Conservation (phyloP, 2,329 filamentous ascomycete species). For the Monosporascus sp. region DNA sequence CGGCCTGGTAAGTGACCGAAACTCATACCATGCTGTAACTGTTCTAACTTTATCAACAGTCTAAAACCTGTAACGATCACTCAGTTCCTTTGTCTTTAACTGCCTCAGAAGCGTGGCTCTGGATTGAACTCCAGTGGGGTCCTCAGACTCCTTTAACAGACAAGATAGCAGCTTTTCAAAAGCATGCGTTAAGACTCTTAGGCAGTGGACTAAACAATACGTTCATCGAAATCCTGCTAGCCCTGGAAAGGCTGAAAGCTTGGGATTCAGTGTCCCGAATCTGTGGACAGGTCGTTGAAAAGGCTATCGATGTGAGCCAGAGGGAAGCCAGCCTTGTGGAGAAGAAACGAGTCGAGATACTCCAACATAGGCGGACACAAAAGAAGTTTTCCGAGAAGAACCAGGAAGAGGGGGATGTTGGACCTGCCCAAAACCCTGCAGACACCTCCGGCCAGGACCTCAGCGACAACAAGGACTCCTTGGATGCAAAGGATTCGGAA, state of each 20-base stretch:
- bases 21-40: neutral
- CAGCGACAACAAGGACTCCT: neutral
- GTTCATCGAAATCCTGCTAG: conserved; percentile 11
- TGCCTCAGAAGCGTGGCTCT: conserved; percentile 19
- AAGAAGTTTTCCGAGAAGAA: neutral
- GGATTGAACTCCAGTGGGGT: conserved; percentile 17
- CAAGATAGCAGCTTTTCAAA: neutral
- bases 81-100: neutral
- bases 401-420: neutral
- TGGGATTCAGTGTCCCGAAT: conserved; percentile 17
- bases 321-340: conserved; percentile 6
- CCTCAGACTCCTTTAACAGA: neutral
- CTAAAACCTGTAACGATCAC: neutral
- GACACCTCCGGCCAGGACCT: neutral
- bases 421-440: neutral
- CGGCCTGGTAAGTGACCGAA: conserved; percentile 5
- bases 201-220: conserved; percentile 12
- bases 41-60: neutral
- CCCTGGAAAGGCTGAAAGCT: conserved; percentile 8
- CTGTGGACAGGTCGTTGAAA: conserved; percentile 14
- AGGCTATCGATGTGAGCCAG: conserved; percentile 10
- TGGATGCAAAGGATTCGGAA: neutral
- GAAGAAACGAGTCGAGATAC: neutral
- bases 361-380: neutral
- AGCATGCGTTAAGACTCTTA: conserved; percentile 14